Evolutionary conservation across 2,329 filamentous ascomycete genomes (phyloP).

Genomic region (Colletotrichum sp.): DNA sequence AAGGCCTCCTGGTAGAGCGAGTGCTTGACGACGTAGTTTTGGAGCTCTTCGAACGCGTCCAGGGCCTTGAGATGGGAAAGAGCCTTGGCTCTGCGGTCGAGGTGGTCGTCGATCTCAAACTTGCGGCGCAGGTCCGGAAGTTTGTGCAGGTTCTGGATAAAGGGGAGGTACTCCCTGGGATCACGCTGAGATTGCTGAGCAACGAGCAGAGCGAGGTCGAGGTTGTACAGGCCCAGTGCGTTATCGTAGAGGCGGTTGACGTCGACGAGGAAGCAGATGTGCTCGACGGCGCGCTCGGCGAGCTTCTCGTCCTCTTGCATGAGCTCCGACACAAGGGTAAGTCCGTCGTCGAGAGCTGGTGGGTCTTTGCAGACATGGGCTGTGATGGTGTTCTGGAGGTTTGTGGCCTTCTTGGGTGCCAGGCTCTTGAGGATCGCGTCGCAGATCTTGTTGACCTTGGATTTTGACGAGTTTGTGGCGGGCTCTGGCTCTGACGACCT

Average conservation of each 20-base stretch:
- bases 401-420: conserved; percentile 60
- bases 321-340: conserved; percentile 79
- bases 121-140: conserved; percentile 73
- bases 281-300: conserved; percentile 89
- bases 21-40: conserved; percentile 80
- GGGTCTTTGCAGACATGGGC: conserved; percentile 93
- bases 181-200: conserved; percentile 97
- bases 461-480: conserved; percentile 22
- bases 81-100: conserved; percentile 79
- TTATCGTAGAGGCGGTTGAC: conserved; percentile 91
- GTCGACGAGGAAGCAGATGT: conserved; percentile 97
- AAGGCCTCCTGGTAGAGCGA: conserved; percentile 79
- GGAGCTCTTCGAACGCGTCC: conserved; percentile 77
- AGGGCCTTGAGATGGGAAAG: conserved; percentile 77
- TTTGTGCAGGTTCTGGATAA: conserved; percentile 85
- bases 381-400: conserved; percentile 92
- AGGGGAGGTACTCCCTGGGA: conserved; percentile 92
- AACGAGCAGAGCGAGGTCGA: conserved; percentile 87
- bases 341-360: conserved; percentile 85
- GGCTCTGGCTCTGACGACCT: conserved; percentile 12
- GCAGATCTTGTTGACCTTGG: conserved; percentile 88
- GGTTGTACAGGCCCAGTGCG: conserved; percentile 87
- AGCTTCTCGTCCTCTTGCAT: conserved; percentile 71
- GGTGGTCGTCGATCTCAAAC: conserved; percentile 88
- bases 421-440: conserved; percentile 80